Evolutionary conservation across 192 early-diverging fungal species (phyloP).

Genomic region (Coemansia biformis): DNA sequence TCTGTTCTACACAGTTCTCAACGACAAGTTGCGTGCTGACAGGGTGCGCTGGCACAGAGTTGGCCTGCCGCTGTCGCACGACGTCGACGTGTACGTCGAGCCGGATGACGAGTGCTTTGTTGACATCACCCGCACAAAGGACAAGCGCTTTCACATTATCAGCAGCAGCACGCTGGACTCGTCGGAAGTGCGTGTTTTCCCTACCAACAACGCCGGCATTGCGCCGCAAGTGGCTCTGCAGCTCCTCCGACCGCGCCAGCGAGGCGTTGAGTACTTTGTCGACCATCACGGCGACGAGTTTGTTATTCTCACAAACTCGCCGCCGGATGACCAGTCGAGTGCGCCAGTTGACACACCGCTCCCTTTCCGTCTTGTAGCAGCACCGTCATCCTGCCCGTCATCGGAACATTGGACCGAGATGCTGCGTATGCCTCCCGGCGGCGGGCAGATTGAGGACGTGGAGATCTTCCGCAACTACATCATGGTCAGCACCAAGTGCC

Average conservation of each 20-base stretch:
- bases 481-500: constrained; percentile 36
- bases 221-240: constrained; percentile 11
- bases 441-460: constrained; percentile 69
- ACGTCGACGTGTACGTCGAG: constrained; percentile 57
- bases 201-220: constrained; percentile 7
- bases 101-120: constrained; percentile 63
- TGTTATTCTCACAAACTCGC: constrained; percentile 46
- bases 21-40: constrained; percentile 63
- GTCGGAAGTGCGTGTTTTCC: constrained; percentile 60
- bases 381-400: constrained; percentile 30
- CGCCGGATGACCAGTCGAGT: constrained; percentile 1
- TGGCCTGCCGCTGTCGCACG: constrained; percentile 11
- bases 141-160: constrained; percentile 61
- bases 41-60: constrained; percentile 44
- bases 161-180: constrained; percentile 68
- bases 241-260: constrained; percentile 54
- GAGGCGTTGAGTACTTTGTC: constrained; percentile 66
- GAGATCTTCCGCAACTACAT: constrained; percentile 59
- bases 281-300: constrained; percentile 62
- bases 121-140: constrained; percentile 71
- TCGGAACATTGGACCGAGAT: constrained; percentile 57
- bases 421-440: constrained; percentile 48
- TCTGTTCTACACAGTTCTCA: constrained; percentile 65
- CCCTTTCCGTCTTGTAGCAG: constrained; percentile 61
- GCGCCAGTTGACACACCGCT: constrained; percentile 26